Base-by-base conservation (phyloP, 192 early-diverging fungal species). In the Coemansia sp. region DNA sequence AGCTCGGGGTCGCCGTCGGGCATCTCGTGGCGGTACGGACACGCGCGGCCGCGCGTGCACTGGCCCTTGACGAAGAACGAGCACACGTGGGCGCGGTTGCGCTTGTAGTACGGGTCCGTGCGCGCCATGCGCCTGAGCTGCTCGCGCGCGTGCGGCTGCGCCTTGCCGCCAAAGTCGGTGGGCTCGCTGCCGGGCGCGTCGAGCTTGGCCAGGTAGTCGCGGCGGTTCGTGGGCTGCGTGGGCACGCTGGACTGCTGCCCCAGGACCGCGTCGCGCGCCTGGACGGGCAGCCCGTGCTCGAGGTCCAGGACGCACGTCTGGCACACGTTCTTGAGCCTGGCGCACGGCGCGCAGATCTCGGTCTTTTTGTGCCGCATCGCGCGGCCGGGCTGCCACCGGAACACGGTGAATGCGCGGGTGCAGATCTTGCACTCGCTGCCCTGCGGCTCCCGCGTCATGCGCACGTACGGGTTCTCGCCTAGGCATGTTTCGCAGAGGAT, bases 301-400 rank as follows among this genome's bases (percentile, higher is more conserved):
- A 98, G 83, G 81, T 99, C 96, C 40, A 97, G 77, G 16, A 98
- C 79, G 67, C 97, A 99, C 6, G 95, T 95, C 66, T 98, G 97
- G 57, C 97, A 99, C 9, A 93, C 92, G 73, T 99, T 98, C 79
- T 99, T 99, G 62, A 98, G 82, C 70, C 97, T 95, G 30, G 97
- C 91, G 66, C 97, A 99, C 0, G 92, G 92, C 69, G 95, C 91
- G 58, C 97, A 99, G 54, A 98, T 91, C 70, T 99, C 95, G 0
- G 97, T 99, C 83, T 98, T 97, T 67, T 97, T 98, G 83, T 90
- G 92, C 54, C 96, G 87, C 92, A 92, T 94, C 6, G 92, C 92
- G 18, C 86, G 83, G 14, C 97, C 97, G 14, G 97, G 97, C 49
- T 86, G 81, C 97, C 97, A 99, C 40, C 92, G 85, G 71, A 98